Base-by-base conservation (phyloP, 2,329 filamentous ascomycete genomes). In the Alternaria hordeiaustralica region DNA sequence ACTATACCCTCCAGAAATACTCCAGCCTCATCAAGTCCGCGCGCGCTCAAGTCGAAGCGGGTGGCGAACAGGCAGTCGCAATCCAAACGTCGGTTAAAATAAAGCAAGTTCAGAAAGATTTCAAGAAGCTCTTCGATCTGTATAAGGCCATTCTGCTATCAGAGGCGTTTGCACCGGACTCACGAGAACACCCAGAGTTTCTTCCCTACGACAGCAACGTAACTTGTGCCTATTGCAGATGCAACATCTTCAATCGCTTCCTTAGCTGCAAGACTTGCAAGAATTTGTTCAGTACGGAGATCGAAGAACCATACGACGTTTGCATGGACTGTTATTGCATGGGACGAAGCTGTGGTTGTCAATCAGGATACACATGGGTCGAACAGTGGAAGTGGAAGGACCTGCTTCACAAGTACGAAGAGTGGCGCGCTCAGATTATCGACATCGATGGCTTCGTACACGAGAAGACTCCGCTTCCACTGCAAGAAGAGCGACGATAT, bases 271-370 rank as follows among this genome's bases (percentile, higher is more conserved):
- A 93, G 62, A 87, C 90, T 57, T 99, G 96, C 78, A 87, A 93
- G 49, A 86, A 90, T 36, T 84, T 86, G 53, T 84, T 92, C 20
- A 83, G 87, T 11, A 87, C 87, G 63, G 92, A 89, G 25, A 90
- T 93, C 59, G 92, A 90, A 30, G 89, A 98, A 75, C 92, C 92
- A 0, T 99, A 98, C 77, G 96, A 99, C 78, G 87, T 99, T 21
- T 99, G 96, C 75, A 94, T 99, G 92, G 96, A 99, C 71, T 99
- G 96, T 76, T 99, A 97, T 75, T 92, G 90, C n/a, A 97, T 98
- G 92, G 96, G 96, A 21, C 89, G 96, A 55, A 97, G 94, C 49
- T 99, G 96, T 77, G 88, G 88, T 4, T 99, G 96, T 75, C 87
- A 97, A 55, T 97, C 94, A 4, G 89, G 89, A 11, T 86, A 97